Evolutionary conservation across 495 filamentous ascomycete species (phyloP), one percentile per base, ranked within the genome.

Genomic region (Collariella sp.): DNA sequence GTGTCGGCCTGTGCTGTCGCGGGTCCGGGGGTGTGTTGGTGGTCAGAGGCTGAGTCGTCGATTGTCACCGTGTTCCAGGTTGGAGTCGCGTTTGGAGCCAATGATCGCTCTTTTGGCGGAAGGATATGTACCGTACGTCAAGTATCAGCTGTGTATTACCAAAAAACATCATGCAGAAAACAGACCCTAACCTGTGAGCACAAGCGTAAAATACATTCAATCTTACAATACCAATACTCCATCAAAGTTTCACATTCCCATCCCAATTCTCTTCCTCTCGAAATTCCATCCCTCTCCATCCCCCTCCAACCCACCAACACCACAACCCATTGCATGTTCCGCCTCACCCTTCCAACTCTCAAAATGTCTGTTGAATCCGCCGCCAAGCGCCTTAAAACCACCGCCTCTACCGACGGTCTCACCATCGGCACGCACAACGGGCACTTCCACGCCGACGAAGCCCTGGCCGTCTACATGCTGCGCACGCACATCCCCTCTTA

Each of bases 391-490:
- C 66, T 90, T 50, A 89, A 88, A 75, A 74, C 67, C 22, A 62
- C 60, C 46, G 26, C 26, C 5, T 31, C 26, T 31, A 56, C 50
- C 38, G 75, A 73, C 39, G 70, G 76, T 31, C 70, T 85, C 59
- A 69, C 81, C 50, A 94, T 95, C 62, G 91, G 89, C 51, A 95
- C 91, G 12, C 91, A 95, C 77, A 96, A 85, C 73, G 93, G 93
- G 51, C 89, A 96, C 72, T 98, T 98, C 79, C 93, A 98, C 75
- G 94, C 93, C 70, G 93, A 98, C 68, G 93, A 98, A 74, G 93
- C 93, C 55, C 83, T 98, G n/a, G 93, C 93, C 49, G 90, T 97
- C 54, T 88, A 93, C 76, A 87, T 98, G 75, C 87, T 98, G 60
- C 89, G 89, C 46, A 81, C 87, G 20, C 66, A 70, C 56, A 81